Conservation (phyloP, 345 rosid species). For the Microcos paniculata region DNA sequence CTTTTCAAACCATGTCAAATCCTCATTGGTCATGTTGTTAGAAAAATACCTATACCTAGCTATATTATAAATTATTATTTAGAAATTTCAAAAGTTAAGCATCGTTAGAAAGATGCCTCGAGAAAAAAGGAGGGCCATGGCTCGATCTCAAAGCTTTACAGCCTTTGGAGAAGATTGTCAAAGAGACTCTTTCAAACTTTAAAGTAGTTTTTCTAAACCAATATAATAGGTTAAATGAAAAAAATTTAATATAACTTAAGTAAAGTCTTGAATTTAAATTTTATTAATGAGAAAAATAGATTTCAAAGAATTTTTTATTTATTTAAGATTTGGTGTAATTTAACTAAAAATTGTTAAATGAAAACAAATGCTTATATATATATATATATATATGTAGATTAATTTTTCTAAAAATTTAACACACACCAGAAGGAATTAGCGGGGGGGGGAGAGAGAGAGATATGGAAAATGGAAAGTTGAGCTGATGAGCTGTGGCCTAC, state of each 20-base stretch:
- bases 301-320: no score
- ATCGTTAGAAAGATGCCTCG: conserved; percentile 25
- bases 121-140: conserved; percentile 11
- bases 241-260: no score
- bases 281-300: no score
- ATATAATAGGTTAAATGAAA: no score
- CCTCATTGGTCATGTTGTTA: background rate
- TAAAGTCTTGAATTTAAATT: no score
- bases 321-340: no score
- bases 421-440: background rate
- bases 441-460: no score
- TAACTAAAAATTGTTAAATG: no score
- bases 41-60: conserved; percentile 2
- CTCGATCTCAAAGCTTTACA: background rate
- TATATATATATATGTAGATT: no score
- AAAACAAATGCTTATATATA: no score
- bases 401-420: no score
- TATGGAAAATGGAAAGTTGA: background rate
- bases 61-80: background rate
- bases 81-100: background rate
- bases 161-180: background rate
- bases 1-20: conserved; percentile 7
- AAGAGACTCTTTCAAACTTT: conserved; percentile 16
- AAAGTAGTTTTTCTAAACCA: conserved; percentile 11
- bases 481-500: conserved; percentile 13